phyloP scores from a whole-genome alignment of 371 early-diverging fungal genomes.

The Rhizopus delemar region DNA sequence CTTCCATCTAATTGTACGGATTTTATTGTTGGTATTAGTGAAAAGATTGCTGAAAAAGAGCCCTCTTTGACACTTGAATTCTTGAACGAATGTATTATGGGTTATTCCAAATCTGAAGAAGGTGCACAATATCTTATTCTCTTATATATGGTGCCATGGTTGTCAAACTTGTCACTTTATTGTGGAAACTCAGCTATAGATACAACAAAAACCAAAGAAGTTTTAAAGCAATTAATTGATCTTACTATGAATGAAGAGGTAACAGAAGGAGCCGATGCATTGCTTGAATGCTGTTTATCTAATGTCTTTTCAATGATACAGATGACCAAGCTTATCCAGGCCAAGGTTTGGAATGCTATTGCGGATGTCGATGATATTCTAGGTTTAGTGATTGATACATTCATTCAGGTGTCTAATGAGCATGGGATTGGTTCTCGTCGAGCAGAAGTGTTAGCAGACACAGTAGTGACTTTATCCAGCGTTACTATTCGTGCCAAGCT shows the following conservation, averaged over 20 bases:
- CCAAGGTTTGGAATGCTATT: slow-evolving; percentile 79
- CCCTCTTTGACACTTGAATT: slow-evolving; percentile 84
- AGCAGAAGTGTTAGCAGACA: slow-evolving; percentile 82
- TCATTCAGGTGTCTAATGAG: slow-evolving; percentile 75
- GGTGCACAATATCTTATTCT: slow-evolving; percentile 73
- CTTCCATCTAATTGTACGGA: slow-evolving; percentile 83
- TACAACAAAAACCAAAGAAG: slow-evolving; percentile 64
- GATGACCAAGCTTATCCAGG: slow-evolving; percentile 78
- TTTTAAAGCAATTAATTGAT: slow-evolving; percentile 73
- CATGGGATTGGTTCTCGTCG: slow-evolving; percentile 75
- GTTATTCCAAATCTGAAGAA: slow-evolving; percentile 72
- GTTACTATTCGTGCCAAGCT: slow-evolving; percentile 76
- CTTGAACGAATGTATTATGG: slow-evolving; percentile 78
- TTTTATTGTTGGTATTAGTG: slow-evolving; percentile 77
- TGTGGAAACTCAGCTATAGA: slow-evolving; percentile 42
- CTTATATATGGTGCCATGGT: slow-evolving; percentile 88
- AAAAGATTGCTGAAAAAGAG: slow-evolving; percentile 72
- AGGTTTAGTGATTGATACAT: slow-evolving; percentile 73
- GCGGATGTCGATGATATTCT: slow-evolving; percentile 76
- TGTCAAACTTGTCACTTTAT: slow-evolving; percentile 71
- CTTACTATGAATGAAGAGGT: slow-evolving; percentile 79
- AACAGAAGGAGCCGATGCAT: slow-evolving; percentile 1
- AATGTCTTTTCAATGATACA: slow-evolving; percentile 11
- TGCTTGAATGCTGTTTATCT: background rate
- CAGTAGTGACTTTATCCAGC: slow-evolving; percentile 76